Evolutionary conservation across 2,329 filamentous ascomycete species (phyloP), one percentile per base, ranked within the genome.

Genomic region (Fonsecaea nubica): DNA sequence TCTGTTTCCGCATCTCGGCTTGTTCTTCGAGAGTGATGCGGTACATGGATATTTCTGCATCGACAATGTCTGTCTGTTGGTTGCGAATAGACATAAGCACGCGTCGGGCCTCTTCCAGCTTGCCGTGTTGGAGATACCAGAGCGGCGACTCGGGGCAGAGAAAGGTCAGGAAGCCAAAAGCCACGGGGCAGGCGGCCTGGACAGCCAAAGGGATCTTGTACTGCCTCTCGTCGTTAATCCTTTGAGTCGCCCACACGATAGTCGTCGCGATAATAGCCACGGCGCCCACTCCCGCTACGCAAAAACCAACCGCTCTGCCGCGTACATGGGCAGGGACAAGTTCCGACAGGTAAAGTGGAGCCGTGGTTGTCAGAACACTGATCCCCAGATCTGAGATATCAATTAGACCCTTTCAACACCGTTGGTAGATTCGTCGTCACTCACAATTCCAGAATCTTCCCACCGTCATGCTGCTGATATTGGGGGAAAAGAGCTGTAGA

Each of bases 331-430:
- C 77, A 2, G 81, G 83, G 3, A 84, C 83, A 67, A 86, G 82
- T 74, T 86, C 85, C 0, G 83, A 82, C 8, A 86, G 75, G 72
- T 84, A 86, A 25, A 87, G 72, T 2, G 84, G 84, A 8, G 82
- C 79, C n/a, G 82, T 80, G 18, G 86, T 84, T 0, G 84, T 86
- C 58, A 86, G 73, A 0, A 80, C 80, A 36, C 84, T 84, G 7
- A 84, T 82, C 5, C 84, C 84, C 9, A 50, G 1, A 12, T 50
- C 45, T 50, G 21, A 50, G 25, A 50, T 9, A 4, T 25, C 45
- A 50, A 4, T 50, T 3, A 25, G 45, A 25, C 18, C n/a, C 10
- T 50, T 25, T 25, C 13, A 10, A 9, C 1, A 12, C 18, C 8
- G 18, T 25, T 10, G 45, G 45, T 9, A 30, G 21, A 5, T 10